A percentile compares a stretch with the other conserved stretches of the same genome.
These are phyloP conservation scores for Mycena haematopus DNA, from an alignment of 768 basidiomycete species.

Conservation along the genomic window DNA sequence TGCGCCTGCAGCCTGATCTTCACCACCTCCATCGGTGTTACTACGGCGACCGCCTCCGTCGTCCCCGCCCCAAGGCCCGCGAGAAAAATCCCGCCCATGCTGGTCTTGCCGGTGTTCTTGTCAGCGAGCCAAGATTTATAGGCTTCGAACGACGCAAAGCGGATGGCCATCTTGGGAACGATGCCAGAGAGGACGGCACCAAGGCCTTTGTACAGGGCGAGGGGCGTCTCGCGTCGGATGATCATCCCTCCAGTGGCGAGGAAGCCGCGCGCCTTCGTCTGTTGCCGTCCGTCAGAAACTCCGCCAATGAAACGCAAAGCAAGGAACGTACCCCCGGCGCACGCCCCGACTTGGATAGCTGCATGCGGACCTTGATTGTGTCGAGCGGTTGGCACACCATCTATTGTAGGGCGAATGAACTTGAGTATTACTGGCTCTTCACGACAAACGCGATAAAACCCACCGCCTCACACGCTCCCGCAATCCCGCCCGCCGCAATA, in stretches of 20 bases:
- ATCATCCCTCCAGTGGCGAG: slow-evolving; percentile 90
- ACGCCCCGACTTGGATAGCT: slow-evolving; percentile 83
- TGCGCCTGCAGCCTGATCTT: slow-evolving; percentile 99
- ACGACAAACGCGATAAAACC: slow-evolving; percentile 33
- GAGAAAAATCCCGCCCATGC: slow-evolving; percentile 82
- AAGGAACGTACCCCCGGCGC: slow-evolving; percentile 76
- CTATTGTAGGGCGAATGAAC: slow-evolving; percentile 41
- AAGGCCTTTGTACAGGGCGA: slow-evolving; percentile 97
- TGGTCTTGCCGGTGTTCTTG: slow-evolving; percentile 78
- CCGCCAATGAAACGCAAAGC: not conserved
- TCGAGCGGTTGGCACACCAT: slow-evolving; percentile 91
- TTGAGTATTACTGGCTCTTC: not conserved
- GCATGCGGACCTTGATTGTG: slow-evolving; percentile 99
- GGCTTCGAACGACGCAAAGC: slow-evolving; percentile 96
- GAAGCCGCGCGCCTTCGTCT: slow-evolving; percentile 95
- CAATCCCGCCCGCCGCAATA: slow-evolving; percentile 92
- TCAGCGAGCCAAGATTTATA: slow-evolving; percentile 89
- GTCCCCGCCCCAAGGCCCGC: slow-evolving; percentile 95
- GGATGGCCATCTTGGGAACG: slow-evolving; percentile 99
- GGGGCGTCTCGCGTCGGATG: slow-evolving; percentile 87
- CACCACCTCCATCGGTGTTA: slow-evolving; percentile 99
- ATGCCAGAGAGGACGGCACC: slow-evolving; percentile 97
- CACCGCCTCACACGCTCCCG: slow-evolving; percentile 93
- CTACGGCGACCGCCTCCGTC: slow-evolving; percentile 94
- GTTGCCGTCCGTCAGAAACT: slow-evolving; percentile 15